Conservation (phyloP, 139 green algal species). For the Gonium pectorale region DNA sequence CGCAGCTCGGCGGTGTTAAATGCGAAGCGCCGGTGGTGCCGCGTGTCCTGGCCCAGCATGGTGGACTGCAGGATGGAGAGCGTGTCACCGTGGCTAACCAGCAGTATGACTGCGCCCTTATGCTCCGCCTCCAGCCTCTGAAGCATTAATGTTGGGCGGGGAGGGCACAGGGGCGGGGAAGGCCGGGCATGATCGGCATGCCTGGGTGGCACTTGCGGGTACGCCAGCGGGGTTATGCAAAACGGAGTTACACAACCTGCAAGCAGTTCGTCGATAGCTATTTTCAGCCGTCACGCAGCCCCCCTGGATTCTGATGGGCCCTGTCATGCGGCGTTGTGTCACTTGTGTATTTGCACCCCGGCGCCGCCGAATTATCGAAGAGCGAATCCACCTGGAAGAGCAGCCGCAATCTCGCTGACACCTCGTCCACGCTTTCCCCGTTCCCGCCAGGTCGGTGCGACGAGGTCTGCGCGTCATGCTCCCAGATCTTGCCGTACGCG, state of each 20-base stretch:
- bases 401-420: conserved; percentile 49
- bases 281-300: too few relatives aligned
- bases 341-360: too few relatives aligned
- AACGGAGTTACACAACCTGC: too few relatives aligned
- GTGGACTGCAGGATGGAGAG: conserved; percentile 69
- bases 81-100: conserved; percentile 75
- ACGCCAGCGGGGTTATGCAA: too few relatives aligned
- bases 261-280: too few relatives aligned
- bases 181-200: too few relatives aligned
- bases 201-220: too few relatives aligned
- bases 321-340: too few relatives aligned
- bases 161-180: too few relatives aligned
- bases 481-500: conserved; percentile 66
- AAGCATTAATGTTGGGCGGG: too few relatives aligned
- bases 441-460: conserved; percentile 38
- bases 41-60: conserved; percentile 44
- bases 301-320: too few relatives aligned
- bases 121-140: conserved; percentile 19
- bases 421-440: conserved; percentile 70
- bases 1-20: conserved; percentile 68
- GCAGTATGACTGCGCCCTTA: conserved; percentile 51
- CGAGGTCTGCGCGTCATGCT: conserved; percentile 49
- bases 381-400: conserved; percentile 57
- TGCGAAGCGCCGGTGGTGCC: conserved; percentile 56
- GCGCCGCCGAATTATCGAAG: too few relatives aligned